These are phyloP conservation scores for Cardiospermum halicacabum DNA, from an alignment of 345 rosid genomes.

Conservation along the genomic window DNA sequence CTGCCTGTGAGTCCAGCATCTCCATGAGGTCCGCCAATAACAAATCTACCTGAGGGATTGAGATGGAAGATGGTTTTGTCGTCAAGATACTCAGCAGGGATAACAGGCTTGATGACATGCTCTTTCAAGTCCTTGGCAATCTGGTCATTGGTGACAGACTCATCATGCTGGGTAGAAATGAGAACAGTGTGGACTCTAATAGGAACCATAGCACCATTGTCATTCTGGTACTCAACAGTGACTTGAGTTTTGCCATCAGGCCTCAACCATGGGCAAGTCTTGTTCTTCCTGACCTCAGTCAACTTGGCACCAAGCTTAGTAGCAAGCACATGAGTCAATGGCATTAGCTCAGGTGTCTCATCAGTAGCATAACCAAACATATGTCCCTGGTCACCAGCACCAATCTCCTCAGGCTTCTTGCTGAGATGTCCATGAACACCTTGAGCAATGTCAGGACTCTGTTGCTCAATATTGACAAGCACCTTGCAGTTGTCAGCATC, in stretches of 20 bases:
- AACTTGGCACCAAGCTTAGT: constrained; percentile 83
- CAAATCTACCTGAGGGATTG: constrained; percentile 80
- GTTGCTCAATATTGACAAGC: constrained; percentile 72
- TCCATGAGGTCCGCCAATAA: constrained; percentile 82
- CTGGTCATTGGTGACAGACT: constrained; percentile 65
- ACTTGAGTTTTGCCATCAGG: constrained; percentile 88
- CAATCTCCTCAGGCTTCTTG: constrained; percentile 81
- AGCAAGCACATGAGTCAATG: constrained; percentile 71
- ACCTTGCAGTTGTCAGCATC: constrained; percentile 74
- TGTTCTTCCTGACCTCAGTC: constrained; percentile 77
- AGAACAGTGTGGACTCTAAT: constrained; percentile 70
- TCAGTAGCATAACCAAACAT: constrained; percentile 86
- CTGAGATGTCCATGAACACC: constrained; percentile 80
- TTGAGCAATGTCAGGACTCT: constrained; percentile 79
- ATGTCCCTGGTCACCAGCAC: constrained; percentile 85
- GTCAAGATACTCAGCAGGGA: constrained; percentile 64
- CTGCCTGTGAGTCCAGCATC: constrained; percentile 85
- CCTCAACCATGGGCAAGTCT: constrained; percentile 72
- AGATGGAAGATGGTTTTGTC: constrained; percentile 76
- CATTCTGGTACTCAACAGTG: constrained; percentile 65
- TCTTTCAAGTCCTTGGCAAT: constrained; percentile 65
- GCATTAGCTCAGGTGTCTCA: constrained; percentile 76
- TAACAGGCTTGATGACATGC: constrained; percentile 69
- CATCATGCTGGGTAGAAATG: constrained; percentile 83
- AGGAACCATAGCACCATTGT: constrained; percentile 69